Percentiles rank a stretch among this genome's conserved stretches.
Conservation (phyloP, 352 stramenopile species). For the Peronospora destructor region DNA sequence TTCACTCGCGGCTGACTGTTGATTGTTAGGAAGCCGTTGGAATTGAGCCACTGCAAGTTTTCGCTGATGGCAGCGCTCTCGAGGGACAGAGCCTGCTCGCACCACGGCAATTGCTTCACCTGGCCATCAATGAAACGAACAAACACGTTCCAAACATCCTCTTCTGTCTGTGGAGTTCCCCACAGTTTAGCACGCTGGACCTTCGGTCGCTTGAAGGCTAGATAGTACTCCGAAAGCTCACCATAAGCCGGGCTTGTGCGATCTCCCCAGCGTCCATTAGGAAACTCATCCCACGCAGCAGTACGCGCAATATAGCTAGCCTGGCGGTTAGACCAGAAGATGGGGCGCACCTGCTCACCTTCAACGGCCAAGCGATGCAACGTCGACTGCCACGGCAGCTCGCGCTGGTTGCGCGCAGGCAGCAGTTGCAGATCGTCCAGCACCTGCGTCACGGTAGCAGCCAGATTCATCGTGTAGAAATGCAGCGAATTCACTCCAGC, state of each 20-base stretch:
- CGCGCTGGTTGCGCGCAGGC: conserved; percentile 49
- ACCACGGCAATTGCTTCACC: conserved; percentile 93
- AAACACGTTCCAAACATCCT: conserved; percentile 95
- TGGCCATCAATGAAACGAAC: conserved; percentile 71
- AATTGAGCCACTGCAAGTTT: conserved; percentile 82
- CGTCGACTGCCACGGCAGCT: conserved; percentile 68
- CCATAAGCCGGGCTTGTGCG: conserved; percentile 92
- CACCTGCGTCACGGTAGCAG: conserved; percentile 79
- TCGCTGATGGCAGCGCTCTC: conserved; percentile 87
- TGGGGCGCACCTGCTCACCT: conserved; percentile 90
- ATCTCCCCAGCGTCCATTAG: conserved; percentile 93
- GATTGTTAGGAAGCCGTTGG: conserved; percentile 92
- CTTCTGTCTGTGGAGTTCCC: conserved; percentile 68
- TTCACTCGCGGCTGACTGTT: conserved; percentile 92
- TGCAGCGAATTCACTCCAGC: conserved; percentile 76
- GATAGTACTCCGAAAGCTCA: conserved; percentile 93
- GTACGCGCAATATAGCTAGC: conserved; percentile 95
- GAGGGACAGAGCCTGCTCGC: conserved; percentile 90
- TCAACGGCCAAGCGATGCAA: conserved; percentile 56
- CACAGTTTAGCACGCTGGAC: conserved; percentile 69
- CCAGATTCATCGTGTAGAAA: conserved; percentile 95
- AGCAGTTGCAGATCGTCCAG: conserved; percentile 71
- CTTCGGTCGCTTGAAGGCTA: conserved; percentile 76
- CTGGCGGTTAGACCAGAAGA: conserved; percentile 98
- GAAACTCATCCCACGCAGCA: conserved; percentile 95